Conservation (phyloP, 805 yeast species). For the Pichia nanzhaoensis region DNA sequence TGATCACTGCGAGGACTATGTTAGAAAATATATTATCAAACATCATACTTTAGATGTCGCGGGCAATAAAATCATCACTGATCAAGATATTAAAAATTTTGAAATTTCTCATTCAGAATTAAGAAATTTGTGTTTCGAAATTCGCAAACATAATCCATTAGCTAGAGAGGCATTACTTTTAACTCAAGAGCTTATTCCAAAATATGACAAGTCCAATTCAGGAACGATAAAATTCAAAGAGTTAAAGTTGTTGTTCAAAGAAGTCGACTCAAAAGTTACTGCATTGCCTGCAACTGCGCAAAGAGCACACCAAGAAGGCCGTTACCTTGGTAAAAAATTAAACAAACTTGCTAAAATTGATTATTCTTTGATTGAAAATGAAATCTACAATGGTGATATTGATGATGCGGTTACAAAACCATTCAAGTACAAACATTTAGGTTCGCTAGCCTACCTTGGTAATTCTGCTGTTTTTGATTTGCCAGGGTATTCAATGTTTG, state of each 20-base stretch:
- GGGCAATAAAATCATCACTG: conserved; percentile 34
- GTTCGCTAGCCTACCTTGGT: conserved; percentile 91
- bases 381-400: conserved; percentile 34
- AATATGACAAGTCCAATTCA: conserved; percentile 40
- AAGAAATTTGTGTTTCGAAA: conserved; percentile 39
- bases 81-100: conserved; percentile 45
- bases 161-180: conserved; percentile 49
- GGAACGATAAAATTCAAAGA: conserved; percentile 51
- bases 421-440: conserved; percentile 80
- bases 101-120: conserved; percentile 43
- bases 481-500: conserved; percentile 67
- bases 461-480: conserved; percentile 94
- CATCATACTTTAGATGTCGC: conserved; percentile 53
- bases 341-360: conserved; percentile 56
- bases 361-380: conserved; percentile 37
- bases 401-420: conserved; percentile 40
- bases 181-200: conserved; percentile 44
- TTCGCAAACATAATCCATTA: conserved; percentile 49
- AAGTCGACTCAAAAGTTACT: conserved; percentile 61
- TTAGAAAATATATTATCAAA: conserved; percentile 96
- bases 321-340: conserved; percentile 66
- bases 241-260: conserved; percentile 42
- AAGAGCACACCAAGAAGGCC: conserved; percentile 93
- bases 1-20: conserved; percentile 84
- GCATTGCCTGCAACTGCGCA: conserved; percentile 94